Conservation (phyloP, 371 early-diverging fungal genomes). For the Blakeslea trispora region DNA sequence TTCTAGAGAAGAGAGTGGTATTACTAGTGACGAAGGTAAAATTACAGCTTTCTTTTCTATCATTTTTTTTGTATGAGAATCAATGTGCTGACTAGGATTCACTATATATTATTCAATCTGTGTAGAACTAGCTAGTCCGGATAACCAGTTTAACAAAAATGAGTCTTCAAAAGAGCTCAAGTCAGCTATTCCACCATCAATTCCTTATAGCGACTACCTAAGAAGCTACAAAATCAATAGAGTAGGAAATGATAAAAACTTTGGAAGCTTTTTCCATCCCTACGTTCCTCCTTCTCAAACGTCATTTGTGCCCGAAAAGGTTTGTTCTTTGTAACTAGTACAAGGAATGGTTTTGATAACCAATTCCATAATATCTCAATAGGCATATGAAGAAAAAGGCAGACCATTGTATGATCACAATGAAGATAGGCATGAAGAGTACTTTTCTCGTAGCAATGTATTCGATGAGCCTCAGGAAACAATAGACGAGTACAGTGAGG, state of each 20-base stretch:
- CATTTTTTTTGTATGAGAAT: too few relatives aligned
- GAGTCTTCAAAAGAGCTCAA: conserved; percentile 7
- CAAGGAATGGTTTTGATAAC: not conserved
- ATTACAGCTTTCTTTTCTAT: not conserved
- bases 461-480: conserved; percentile 7
- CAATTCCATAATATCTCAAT: not conserved
- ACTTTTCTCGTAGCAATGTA: conserved; percentile 8
- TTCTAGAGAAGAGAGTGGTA: not conserved
- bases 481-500: conserved; percentile 17
- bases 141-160: not conserved
- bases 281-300: conserved; percentile 58
- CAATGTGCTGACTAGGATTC: too few relatives aligned
- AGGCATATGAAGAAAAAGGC: conserved; percentile 8
- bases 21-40: conserved; percentile 2
- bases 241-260: conserved; percentile 21
- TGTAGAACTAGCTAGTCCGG: not conserved
- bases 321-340: not conserved
- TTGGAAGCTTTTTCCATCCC: conserved; percentile 44
- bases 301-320: conserved; percentile 39
- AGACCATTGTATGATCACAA: conserved; percentile 8
- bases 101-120: too few relatives aligned
- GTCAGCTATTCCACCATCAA: conserved; percentile 56
- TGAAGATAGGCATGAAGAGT: conserved; percentile 2
- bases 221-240: conserved; percentile 54
- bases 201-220: conserved; percentile 72